Conservation (phyloP, 2,329 filamentous ascomycete genomes). For the Nemania sp. region DNA sequence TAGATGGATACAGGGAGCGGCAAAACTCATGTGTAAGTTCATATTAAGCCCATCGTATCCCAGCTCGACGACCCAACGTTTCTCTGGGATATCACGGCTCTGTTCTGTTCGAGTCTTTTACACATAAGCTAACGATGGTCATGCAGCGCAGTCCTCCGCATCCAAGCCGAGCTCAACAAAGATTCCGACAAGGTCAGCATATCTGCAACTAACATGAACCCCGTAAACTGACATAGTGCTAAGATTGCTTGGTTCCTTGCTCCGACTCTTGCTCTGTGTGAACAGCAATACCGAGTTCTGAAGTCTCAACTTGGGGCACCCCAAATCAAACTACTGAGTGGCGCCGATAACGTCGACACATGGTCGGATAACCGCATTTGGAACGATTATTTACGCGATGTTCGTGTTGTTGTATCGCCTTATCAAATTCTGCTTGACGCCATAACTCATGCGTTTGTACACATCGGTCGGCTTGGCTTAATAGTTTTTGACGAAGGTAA, state of each 20-base stretch:
- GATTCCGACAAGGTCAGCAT: conserved; percentile 56
- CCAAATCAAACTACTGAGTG: conserved; percentile 65
- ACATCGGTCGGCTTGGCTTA: conserved; percentile 64
- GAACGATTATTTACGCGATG: conserved; percentile 65
- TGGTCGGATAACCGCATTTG: conserved; percentile 72
- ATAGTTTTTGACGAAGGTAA: conserved; percentile 83
- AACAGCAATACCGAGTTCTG: conserved; percentile 67
- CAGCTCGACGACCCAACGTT: not conserved
- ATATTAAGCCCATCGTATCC: not conserved
- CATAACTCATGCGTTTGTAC: conserved; percentile 73
- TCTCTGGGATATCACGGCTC: not conserved
- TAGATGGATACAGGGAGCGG: conserved; percentile 80
- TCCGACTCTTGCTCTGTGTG: conserved; percentile 68
- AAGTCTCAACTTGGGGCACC: conserved; percentile 61
- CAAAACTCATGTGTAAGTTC: conserved; percentile 73
- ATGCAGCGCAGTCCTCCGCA: conserved; percentile 67
- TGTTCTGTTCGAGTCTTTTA: not conserved
- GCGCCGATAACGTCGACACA: conserved; percentile 69
- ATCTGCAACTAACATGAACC: not conserved
- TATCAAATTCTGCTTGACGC: conserved; percentile 76
- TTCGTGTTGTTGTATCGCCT: conserved; percentile 77
- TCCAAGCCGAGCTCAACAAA: conserved; percentile 64
- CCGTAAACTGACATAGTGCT: conserved; percentile 19
- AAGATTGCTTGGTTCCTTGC: conserved; percentile 74
- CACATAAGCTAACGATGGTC: not conserved